phyloP scores from a whole-genome alignment of 495 filamentous ascomycete species.

The Penicillium coffeae region DNA sequence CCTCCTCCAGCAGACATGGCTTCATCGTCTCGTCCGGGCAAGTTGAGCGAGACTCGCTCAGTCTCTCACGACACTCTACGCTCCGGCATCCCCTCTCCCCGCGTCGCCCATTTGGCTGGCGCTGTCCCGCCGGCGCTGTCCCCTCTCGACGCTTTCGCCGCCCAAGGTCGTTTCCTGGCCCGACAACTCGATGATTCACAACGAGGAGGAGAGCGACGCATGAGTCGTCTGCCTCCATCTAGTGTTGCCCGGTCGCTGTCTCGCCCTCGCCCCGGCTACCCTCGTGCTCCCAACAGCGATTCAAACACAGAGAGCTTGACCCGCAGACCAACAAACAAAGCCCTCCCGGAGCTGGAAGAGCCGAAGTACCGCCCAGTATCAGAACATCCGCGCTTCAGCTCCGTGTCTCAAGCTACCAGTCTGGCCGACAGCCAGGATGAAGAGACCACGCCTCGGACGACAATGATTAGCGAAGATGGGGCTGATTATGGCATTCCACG shows the following conservation, averaged over 20 bases:
- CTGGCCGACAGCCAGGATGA: slow-evolving; percentile 38
- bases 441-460: slow-evolving; percentile 27
- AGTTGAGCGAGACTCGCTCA: slow-evolving; percentile 59
- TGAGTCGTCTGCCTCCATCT: slow-evolving; percentile 80
- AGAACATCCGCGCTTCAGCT: slow-evolving; percentile 69
- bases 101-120: slow-evolving; percentile 70
- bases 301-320: slow-evolving; percentile 26
- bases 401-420: slow-evolving; percentile 49
- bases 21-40: slow-evolving; percentile 28
- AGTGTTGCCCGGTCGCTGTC: slow-evolving; percentile 74
- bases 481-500: slow-evolving; percentile 44
- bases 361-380: slow-evolving; percentile 63
- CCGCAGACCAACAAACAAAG: slow-evolving; percentile 38
- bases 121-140: slow-evolving; percentile 90
- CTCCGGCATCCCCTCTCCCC: slow-evolving; percentile 58
- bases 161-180: slow-evolving; percentile 83
- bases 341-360: slow-evolving; percentile 56
- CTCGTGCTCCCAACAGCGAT: slow-evolving; percentile 52
- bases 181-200: slow-evolving; percentile 76
- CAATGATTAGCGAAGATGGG: slow-evolving; percentile 13
- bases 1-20: slow-evolving; percentile 37
- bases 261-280: slow-evolving; percentile 67
- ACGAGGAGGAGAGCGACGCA: slow-evolving; percentile 60
- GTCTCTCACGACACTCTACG: slow-evolving; percentile 56
- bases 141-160: slow-evolving; percentile 88